Base-by-base conservation (phyloP, 208 protist species). In the Crithidia acanthocephali region DNA sequence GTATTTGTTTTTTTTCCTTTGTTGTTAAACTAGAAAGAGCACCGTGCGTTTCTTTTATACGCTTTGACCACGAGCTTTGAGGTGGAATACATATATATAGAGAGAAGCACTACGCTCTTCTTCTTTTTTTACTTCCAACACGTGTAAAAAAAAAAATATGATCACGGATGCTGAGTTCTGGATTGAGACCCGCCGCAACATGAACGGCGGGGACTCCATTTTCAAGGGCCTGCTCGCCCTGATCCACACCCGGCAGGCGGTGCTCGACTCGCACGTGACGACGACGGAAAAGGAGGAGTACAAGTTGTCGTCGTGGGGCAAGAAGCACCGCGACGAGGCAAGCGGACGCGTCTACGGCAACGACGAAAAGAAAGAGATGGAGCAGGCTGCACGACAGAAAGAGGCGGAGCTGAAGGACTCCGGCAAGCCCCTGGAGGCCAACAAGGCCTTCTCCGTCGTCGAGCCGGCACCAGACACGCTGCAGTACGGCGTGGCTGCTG, bases 151-250 rank as follows among this genome's bases (percentile, higher is more conserved):
- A 40, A 40, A 40, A 40, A 66, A 74, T 64, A 95, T 95, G 91
- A 95, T 95, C 68, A 71, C 77, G 2, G 91, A 96, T 84, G 87
- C 86, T 1, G 88, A 96, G 63, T 96, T 96, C 60, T 96, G 91
- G 88, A 84, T 88, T 32, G 86, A 93, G 59, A 79, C 74, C 25
- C 80, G 91, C 53, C 86, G 86, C 44, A 68, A 76, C 37, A 74
- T 85, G 28, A 78, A 74, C 28, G 74, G 81, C 16, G 83, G 91
- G 0, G 84, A 96, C 28, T 62, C 62, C 40, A 85, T 96, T 30
- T 96, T 96, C 61, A 77, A 78, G 13, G 56, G 79, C 33, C 83
- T 96, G 77, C 72, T 93, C 10, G 67, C 81, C 18, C 72, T 93
- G 0, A 74, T 96, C 10, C 88, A 96, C 74, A 58, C 78, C 10